Conservation (phyloP, 179 eudicot genomes). For the Patellifolia procumbens region DNA sequence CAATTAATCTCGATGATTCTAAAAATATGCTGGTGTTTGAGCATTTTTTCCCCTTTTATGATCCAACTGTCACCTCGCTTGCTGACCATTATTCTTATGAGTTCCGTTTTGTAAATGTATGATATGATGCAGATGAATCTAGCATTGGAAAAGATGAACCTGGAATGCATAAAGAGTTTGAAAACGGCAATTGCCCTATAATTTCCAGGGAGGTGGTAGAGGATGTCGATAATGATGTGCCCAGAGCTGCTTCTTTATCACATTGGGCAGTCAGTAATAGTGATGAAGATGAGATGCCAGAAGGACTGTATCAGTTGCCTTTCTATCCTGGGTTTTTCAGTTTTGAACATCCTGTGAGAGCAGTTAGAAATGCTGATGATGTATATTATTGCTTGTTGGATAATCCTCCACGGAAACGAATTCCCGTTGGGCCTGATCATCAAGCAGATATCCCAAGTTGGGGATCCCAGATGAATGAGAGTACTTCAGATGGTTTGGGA, state of each 20-base stretch:
- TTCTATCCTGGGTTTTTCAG: slow-evolving; percentile 32
- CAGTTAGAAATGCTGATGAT: slow-evolving; percentile 37
- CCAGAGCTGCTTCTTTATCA: slow-evolving; percentile 45
- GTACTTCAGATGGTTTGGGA: not conserved
- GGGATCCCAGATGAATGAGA: too few species aligned
- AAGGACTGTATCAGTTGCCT: too few species aligned
- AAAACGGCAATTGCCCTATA: slow-evolving; percentile 24
- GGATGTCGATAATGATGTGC: slow-evolving; percentile 32
- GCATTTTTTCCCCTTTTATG: not conserved
- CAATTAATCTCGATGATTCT: not conserved
- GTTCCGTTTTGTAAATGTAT: slow-evolving; percentile 12
- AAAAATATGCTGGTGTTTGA: not conserved
- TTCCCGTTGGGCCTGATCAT: slow-evolving; percentile 66
- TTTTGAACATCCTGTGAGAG: slow-evolving; percentile 38
- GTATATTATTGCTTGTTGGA: slow-evolving; percentile 48
- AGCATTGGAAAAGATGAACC: slow-evolving; percentile 23
- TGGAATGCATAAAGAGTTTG: slow-evolving; percentile 17
- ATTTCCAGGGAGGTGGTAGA: slow-evolving; percentile 25
- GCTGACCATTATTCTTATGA: not conserved
- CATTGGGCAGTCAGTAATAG: slow-evolving; percentile 47
- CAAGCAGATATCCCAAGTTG: slow-evolving; percentile 51
- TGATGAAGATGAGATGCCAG: slow-evolving; percentile 29
- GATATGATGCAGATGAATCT: slow-evolving; percentile 43
- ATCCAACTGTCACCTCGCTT: not conserved
- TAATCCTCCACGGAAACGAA: slow-evolving; percentile 53